Base-by-base conservation (phyloP, 305 asterid species). In the Fraxinus platypoda region DNA sequence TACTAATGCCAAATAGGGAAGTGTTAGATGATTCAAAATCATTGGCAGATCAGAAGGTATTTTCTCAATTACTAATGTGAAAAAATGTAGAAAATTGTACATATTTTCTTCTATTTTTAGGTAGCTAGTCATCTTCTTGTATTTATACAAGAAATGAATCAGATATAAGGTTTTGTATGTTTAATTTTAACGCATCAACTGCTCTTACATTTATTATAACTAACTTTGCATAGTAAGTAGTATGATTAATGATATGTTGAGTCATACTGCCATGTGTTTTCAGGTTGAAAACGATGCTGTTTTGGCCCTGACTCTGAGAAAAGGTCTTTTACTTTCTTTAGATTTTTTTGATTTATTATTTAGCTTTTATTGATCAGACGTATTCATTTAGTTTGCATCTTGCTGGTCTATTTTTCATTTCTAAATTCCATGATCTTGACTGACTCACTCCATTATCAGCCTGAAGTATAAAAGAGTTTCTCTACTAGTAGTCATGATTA, bases 241-340 rank as follows among this genome's bases (percentile, higher is more conserved):
- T 80, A 68, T 75, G 12, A 38, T 38, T 38, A 38, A 8, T 83
- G 59, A 76, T 80, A 15, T 30, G 6, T 46, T 19, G 23, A 21
- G 81, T 74, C 83, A 25, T 74, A 74, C 68, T 82, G 78, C 25
- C 28, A 2, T 79, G 34, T 17, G 37, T 79, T 85, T 87, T 78
- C 92, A 95, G 99, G 97, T 95, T 33, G 97, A 94, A 87, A 95
- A 94, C 84, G 99, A 94, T 38, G 91, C 96, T 77, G 90, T 91
- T 75, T 88, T 95, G 89, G 98, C 97, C 38, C 87, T 94, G 83
- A 92, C 95, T 81, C 83, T 95, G 89, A 89, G 97, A 92, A 94
- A 95, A 95, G 99, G 99, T 95, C 77, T 81, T 5, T 75, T 75
- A 75, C 82, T 81, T 78, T 74, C 74, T 43, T 54, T 13, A 17